These are phyloP conservation scores for Solanum piurae DNA, from an alignment of 257 asterid species.

Conservation along the genomic window DNA sequence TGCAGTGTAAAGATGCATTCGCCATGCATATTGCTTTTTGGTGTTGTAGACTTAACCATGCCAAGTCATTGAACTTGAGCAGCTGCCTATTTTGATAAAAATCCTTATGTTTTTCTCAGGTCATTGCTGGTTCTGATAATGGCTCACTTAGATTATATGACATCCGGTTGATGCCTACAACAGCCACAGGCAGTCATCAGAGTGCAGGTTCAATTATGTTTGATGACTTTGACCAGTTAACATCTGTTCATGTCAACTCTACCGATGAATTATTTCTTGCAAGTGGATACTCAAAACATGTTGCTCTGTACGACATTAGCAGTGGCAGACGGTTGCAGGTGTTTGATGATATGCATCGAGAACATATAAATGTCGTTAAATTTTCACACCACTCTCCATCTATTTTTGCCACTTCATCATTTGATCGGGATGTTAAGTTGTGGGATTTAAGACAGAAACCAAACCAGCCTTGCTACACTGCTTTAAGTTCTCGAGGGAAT, in stretches of 20 bases:
- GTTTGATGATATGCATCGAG: slow-evolving; percentile 71
- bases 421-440: slow-evolving; percentile 83
- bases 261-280: slow-evolving; percentile 87
- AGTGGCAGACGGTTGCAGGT: slow-evolving; percentile 70
- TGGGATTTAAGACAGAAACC: slow-evolving; percentile 87
- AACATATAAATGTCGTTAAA: slow-evolving; percentile 85
- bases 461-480: slow-evolving; percentile 69
- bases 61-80: neutral
- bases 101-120: slow-evolving; percentile 36
- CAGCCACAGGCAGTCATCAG: slow-evolving; percentile 29
- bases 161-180: slow-evolving; percentile 32
- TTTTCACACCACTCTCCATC: slow-evolving; percentile 90
- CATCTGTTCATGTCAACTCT: slow-evolving; percentile 91
- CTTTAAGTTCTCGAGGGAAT: slow-evolving; percentile 76
- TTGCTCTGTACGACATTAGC: slow-evolving; percentile 69
- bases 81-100: neutral
- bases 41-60: neutral
- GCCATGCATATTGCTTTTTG: neutral
- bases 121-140: slow-evolving; percentile 91
- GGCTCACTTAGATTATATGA: slow-evolving; percentile 78
- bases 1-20: neutral
- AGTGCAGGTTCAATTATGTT: slow-evolving; percentile 38
- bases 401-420: slow-evolving; percentile 83
- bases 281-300: slow-evolving; percentile 82
- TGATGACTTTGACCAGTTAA: slow-evolving; percentile 84